Conservation (phyloP, 2,329 filamentous ascomycete species). For the Pseudomassariella vexata region DNA sequence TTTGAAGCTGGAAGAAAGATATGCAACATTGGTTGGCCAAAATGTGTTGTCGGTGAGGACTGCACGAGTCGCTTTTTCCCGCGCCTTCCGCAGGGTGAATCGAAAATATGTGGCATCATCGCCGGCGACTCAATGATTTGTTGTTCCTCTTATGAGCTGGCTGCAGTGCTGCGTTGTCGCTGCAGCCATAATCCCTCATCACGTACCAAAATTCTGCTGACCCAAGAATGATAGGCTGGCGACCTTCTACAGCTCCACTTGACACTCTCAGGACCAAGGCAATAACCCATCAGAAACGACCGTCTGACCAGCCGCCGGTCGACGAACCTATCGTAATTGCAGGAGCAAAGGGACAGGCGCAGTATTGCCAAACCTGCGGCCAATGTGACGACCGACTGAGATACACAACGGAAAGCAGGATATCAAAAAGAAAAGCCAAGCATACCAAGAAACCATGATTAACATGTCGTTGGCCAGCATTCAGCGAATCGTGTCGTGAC, state of each 20-base stretch:
- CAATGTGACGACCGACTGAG: constrained; percentile 35
- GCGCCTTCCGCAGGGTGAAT: constrained; percentile 2
- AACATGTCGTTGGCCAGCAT: too few relatives aligned
- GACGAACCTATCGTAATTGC: constrained; percentile 32
- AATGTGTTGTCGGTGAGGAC: too few relatives aligned
- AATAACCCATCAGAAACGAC: constrained; percentile 28
- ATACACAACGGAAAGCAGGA: constrained; percentile 9
- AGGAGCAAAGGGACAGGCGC: constrained; percentile 39
- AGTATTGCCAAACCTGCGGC: constrained; percentile 32
- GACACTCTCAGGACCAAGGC: constrained; percentile 31
- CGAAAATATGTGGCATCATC: too few relatives aligned
- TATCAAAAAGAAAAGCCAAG: too few relatives aligned
- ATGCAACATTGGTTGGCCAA: too few relatives aligned
- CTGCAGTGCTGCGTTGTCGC: constrained; percentile 33
- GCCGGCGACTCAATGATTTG: too few relatives aligned
- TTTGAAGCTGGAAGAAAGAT: too few relatives aligned
- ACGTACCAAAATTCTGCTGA: constrained; percentile 25
- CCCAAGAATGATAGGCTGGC: constrained; percentile 37
- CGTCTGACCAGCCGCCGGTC: constrained; percentile 21
- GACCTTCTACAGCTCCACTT: constrained; percentile 28
- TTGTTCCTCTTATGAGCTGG: constrained; percentile 8
- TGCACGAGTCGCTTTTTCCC: too few relatives aligned
- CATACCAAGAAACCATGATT: constrained; percentile 15
- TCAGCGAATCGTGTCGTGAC: too few relatives aligned
- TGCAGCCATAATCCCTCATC: constrained; percentile 37